Conservation (phyloP, 2,329 filamentous ascomycete genomes). For the Venturiaceae sp. region DNA sequence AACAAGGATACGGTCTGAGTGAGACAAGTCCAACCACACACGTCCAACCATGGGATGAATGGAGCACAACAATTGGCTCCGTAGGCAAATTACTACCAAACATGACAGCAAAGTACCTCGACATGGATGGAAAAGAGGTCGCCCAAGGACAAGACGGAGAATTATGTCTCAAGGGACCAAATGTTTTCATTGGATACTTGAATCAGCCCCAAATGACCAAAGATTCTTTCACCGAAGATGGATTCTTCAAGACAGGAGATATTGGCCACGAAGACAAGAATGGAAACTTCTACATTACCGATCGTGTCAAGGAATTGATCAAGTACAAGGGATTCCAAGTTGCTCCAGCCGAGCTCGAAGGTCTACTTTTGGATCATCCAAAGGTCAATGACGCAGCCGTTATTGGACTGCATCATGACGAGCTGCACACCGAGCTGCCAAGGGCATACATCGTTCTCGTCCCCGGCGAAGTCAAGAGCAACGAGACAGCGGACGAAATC, state of each 20-base stretch:
- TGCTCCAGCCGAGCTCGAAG: conserved; percentile 57
- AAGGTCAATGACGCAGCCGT: conserved; percentile 53
- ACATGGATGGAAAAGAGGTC: conserved; percentile 46
- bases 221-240: conserved; percentile 63
- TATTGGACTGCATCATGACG: conserved; percentile 49
- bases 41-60: conserved; percentile 53
- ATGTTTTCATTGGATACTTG: conserved; percentile 57
- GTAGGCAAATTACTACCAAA: conserved; percentile 72
- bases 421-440: conserved; percentile 58
- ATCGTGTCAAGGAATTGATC: conserved; percentile 47
- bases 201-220: conserved; percentile 62
- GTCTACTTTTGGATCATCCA: conserved; percentile 40
- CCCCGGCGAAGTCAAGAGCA: neutral
- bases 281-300: conserved; percentile 83
- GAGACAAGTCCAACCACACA: conserved; percentile 78
- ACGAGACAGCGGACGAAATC: conserved; percentile 3
- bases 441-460: conserved; percentile 49
- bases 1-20: conserved; percentile 86
- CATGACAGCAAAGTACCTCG: conserved; percentile 71
- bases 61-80: conserved; percentile 65
- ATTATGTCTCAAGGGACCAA: conserved; percentile 65
- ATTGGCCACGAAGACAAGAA: conserved; percentile 55
- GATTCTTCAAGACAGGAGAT: conserved; percentile 59
- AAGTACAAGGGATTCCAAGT: conserved; percentile 64
- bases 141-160: conserved; percentile 48